Conservation (phyloP, 768 basidiomycete genomes). For the Leccinellum luteum region DNA sequence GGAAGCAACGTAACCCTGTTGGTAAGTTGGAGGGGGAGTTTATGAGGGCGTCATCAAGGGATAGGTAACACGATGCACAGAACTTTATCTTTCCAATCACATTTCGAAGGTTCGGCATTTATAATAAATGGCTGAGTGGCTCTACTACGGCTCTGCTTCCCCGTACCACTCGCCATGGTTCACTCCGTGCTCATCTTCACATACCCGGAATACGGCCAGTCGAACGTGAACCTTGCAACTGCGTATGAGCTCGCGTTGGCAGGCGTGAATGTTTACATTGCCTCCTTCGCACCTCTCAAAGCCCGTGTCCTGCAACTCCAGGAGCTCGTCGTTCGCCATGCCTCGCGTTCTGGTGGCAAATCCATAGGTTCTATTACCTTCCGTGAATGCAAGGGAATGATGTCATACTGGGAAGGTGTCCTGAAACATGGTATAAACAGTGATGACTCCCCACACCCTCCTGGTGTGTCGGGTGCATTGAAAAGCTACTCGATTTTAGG, state of each 20-base stretch:
- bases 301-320: conserved; percentile 7
- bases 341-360: background rate
- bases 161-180: background rate
- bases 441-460: background rate
- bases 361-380: background rate
- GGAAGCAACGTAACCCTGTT: no score
- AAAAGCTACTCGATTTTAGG: background rate
- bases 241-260: conserved; percentile 18
- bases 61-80: no score
- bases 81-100: no score
- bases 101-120: no score
- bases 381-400: conserved; percentile 2
- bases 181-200: conserved; percentile 12
- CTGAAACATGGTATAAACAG: background rate
- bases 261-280: conserved; percentile 6
- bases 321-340: background rate
- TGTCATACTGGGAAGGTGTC: background rate
- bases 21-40: no score
- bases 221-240: conserved; percentile 2
- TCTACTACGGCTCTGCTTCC: background rate
- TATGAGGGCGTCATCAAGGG: no score
- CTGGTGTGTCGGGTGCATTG: conserved; percentile 4
- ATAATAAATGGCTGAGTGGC: background rate
- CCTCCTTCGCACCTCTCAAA: conserved; percentile 11
- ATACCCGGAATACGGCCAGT: conserved; percentile 6